Evolutionary conservation across 441 rosid species (phyloP).

Genomic region (Adansonia madagascariensis): DNA sequence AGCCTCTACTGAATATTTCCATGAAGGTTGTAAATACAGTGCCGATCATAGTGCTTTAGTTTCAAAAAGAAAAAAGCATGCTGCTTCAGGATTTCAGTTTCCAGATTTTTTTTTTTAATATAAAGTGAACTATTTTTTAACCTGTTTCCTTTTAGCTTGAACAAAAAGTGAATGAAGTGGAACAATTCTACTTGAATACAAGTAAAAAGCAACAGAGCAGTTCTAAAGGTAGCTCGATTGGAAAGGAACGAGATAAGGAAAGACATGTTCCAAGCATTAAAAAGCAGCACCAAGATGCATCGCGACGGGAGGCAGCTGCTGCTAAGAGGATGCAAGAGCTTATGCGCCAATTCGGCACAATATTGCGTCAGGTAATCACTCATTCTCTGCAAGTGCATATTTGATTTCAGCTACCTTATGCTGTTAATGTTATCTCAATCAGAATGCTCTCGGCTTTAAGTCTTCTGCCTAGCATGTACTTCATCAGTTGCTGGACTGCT

Average conservation of each 20-base stretch:
- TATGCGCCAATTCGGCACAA: slow-evolving; percentile 80
- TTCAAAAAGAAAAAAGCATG: background rate
- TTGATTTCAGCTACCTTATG: background rate
- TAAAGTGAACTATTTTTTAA: background rate
- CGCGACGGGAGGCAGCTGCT: slow-evolving; percentile 76
- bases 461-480: background rate
- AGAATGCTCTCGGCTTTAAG: background rate
- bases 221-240: slow-evolving; percentile 53
- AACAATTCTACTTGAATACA: slow-evolving; percentile 56
- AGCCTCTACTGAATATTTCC: background rate
- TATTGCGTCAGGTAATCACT: slow-evolving; percentile 60
- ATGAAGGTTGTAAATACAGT: background rate
- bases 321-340: slow-evolving; percentile 94
- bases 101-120: background rate
- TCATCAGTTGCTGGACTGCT: background rate
- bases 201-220: slow-evolving; percentile 49
- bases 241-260: slow-evolving; percentile 66
- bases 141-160: slow-evolving; percentile 52
- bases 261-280: slow-evolving; percentile 62
- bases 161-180: slow-evolving; percentile 73
- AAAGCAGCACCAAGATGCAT: slow-evolving; percentile 75
- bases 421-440: background rate
- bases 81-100: slow-evolving; percentile 16
- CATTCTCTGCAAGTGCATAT: slow-evolving; percentile 15
- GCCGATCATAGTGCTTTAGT: slow-evolving; percentile 14